phyloP scores from a whole-genome alignment of 129 eudicot species.

The Flaveria robusta region DNA sequence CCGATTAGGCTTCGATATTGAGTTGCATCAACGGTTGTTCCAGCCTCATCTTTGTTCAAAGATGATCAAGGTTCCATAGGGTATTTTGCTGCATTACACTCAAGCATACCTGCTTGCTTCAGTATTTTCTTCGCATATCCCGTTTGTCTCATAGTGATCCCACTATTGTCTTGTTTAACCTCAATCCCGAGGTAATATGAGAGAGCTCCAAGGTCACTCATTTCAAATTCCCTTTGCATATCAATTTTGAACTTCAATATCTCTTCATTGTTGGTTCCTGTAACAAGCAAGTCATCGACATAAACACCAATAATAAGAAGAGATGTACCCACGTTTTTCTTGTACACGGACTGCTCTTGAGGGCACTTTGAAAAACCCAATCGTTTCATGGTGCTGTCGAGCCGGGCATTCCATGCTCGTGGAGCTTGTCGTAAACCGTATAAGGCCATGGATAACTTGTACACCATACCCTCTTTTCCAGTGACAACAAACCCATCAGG shows the following conservation, averaged over 20 bases:
- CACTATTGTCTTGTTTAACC: neutral
- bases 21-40: neutral
- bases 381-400: too few relatives aligned
- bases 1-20: neutral
- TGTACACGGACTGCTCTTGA: too few relatives aligned
- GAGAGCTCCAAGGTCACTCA: conserved; percentile 6
- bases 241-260: neutral
- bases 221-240: neutral
- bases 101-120: too few relatives aligned
- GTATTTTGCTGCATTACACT: neutral
- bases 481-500: too few relatives aligned
- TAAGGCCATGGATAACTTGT: too few relatives aligned
- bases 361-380: too few relatives aligned
- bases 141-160: neutral
- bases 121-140: neutral
- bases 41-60: neutral
- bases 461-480: too few relatives aligned
- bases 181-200: neutral
- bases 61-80: neutral
- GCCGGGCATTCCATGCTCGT: too few relatives aligned
- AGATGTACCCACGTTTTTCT: too few relatives aligned
- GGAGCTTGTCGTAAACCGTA: too few relatives aligned
- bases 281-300: neutral
- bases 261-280: neutral
- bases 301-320: neutral